Evolutionary conservation across 352 stramenopile genomes (phyloP).

Genomic region (Phytophthora pisi): DNA sequence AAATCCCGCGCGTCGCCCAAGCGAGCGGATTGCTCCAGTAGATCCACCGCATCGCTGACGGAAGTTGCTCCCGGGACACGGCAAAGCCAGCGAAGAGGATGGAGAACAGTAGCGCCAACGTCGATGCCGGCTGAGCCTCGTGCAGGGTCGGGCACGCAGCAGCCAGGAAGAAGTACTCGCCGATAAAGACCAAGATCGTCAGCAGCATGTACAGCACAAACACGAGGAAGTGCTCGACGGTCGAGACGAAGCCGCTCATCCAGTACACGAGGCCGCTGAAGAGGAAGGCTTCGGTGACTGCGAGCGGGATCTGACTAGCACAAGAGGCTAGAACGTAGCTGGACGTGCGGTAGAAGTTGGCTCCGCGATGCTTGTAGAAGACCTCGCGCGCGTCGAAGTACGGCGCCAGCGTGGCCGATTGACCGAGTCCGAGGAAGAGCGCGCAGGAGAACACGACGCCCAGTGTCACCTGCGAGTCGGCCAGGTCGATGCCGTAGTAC

Average conservation of each 20-base stretch:
- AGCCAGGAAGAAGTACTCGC: slow-evolving; percentile 51
- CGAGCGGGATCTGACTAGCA: slow-evolving; percentile 44
- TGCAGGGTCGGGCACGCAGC: slow-evolving; percentile 42
- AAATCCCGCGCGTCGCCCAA: slow-evolving; percentile 46
- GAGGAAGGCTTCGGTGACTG: slow-evolving; percentile 62
- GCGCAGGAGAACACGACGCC: slow-evolving; percentile 81
- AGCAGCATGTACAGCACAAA: slow-evolving; percentile 59
- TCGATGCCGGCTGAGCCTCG: slow-evolving; percentile 48
- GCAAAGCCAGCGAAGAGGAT: slow-evolving; percentile 61
- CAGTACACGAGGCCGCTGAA: slow-evolving; percentile 87
- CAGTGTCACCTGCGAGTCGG: slow-evolving; percentile 42
- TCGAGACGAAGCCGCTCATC: slow-evolving; percentile 63
- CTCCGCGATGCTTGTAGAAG: slow-evolving; percentile 86
- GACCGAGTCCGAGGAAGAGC: slow-evolving; percentile 78
- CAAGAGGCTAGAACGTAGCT: slow-evolving; percentile 68
- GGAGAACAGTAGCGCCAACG: slow-evolving; percentile 46
- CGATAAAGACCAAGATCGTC: slow-evolving; percentile 48
- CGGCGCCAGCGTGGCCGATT: slow-evolving; percentile 67
- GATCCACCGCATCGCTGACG: slow-evolving; percentile 45
- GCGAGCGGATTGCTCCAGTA: slow-evolving; percentile 69
- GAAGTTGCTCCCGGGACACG: slow-evolving; percentile 46
- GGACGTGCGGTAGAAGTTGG: slow-evolving; percentile 86
- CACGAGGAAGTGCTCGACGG: slow-evolving; percentile 30
- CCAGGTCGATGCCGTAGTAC: slow-evolving; percentile 47
- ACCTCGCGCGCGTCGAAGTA: slow-evolving; percentile 63